Evolutionary conservation across 495 filamentous ascomycete species (phyloP).

Genomic region (Rusavskia elegans): DNA sequence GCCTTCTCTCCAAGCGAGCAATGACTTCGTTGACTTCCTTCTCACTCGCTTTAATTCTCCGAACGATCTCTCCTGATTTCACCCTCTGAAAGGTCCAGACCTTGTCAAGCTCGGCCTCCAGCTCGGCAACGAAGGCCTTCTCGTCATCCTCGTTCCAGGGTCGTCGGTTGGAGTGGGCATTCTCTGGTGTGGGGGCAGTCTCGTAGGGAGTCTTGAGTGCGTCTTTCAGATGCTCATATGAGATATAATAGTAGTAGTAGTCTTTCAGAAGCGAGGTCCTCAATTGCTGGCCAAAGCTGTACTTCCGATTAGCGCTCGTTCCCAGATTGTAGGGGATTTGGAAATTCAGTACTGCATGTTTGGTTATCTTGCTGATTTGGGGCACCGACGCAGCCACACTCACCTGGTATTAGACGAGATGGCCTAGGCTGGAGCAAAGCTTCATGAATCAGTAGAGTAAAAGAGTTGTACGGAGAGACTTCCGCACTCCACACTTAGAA

Average conservation of each 20-base stretch:
- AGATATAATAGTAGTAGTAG: slow-evolving; percentile 93
- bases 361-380: too few relatives aligned
- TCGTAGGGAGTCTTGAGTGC: slow-evolving; percentile 64
- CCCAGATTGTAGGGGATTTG: background rate
- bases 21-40: slow-evolving; percentile 81
- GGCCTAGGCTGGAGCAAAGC: background rate
- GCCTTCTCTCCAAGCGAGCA: slow-evolving; percentile 39
- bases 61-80: slow-evolving; percentile 85
- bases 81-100: slow-evolving; percentile 93
- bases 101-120: slow-evolving; percentile 88
- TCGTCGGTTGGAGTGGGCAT: slow-evolving; percentile 37
- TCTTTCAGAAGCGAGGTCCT: slow-evolving; percentile 85
- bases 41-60: slow-evolving; percentile 73
- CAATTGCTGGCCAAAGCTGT: slow-evolving; percentile 93
- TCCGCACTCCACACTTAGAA: background rate
- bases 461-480: background rate
- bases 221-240: slow-evolving; percentile 84
- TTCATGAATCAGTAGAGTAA: background rate
- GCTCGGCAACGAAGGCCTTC: slow-evolving; percentile 65
- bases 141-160: slow-evolving; percentile 90
- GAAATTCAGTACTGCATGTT: slow-evolving; percentile 1
- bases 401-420: too few relatives aligned
- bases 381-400: too few relatives aligned
- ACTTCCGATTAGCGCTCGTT: slow-evolving; percentile 12
- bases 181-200: slow-evolving; percentile 34